A percentile compares a stretch with the other conserved stretches of the same genome.
Conservation (phyloP, 768 basidiomycete species). For the Auriscalpium vulgare region DNA sequence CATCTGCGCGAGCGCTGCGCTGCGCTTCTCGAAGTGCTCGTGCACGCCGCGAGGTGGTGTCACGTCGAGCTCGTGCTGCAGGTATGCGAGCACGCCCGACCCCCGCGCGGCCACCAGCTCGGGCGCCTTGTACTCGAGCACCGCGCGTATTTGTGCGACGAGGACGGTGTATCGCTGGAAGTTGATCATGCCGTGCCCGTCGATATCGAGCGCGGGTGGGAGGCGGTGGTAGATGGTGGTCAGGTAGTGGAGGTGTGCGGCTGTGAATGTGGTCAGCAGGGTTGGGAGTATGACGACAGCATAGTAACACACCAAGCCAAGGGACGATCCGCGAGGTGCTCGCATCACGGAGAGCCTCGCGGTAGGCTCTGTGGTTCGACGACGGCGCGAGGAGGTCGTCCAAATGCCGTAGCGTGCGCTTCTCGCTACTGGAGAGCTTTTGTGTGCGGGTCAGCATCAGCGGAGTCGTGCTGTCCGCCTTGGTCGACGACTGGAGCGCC, state of each 20-base stretch:
- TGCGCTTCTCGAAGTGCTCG: slow-evolving; percentile 29
- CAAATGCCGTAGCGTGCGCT: slow-evolving; percentile 21
- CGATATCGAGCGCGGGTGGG: slow-evolving; percentile 1
- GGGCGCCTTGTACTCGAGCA: slow-evolving; percentile 26
- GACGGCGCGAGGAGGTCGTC: slow-evolving; percentile 24
- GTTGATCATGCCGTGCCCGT: slow-evolving; percentile 33
- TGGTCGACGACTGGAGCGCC: slow-evolving; percentile 33
- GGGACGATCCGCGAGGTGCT: slow-evolving; percentile 25
- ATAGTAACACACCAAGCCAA: slow-evolving; percentile 28
- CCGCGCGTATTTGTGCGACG: slow-evolving; percentile 28
- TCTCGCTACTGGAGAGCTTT: slow-evolving; percentile 11
- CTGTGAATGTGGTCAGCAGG: slow-evolving; percentile 15
- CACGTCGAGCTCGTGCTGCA: slow-evolving; percentile 30
- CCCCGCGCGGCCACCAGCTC: slow-evolving; percentile 26
- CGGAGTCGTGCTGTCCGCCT: slow-evolving; percentile 30
- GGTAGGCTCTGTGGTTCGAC: slow-evolving; percentile 31
- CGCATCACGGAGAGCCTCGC: slow-evolving; percentile 24
- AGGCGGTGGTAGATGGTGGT: neutral
- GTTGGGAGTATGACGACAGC: too few relatives aligned
- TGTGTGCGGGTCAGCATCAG: slow-evolving; percentile 21
- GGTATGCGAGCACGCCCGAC: slow-evolving; percentile 31
- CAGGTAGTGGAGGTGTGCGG: slow-evolving; percentile 24
- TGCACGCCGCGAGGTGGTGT: slow-evolving; percentile 20
- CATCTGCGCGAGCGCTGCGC: slow-evolving; percentile 14
- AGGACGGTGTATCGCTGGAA: slow-evolving; percentile 33